A percentile compares a stretch with the other conserved stretches of the same genome.
These are phyloP conservation scores for Cutaneotrichosporon cavernicola DNA, from an alignment of 1,284 basidiomycete species.

Conservation along the genomic window DNA sequence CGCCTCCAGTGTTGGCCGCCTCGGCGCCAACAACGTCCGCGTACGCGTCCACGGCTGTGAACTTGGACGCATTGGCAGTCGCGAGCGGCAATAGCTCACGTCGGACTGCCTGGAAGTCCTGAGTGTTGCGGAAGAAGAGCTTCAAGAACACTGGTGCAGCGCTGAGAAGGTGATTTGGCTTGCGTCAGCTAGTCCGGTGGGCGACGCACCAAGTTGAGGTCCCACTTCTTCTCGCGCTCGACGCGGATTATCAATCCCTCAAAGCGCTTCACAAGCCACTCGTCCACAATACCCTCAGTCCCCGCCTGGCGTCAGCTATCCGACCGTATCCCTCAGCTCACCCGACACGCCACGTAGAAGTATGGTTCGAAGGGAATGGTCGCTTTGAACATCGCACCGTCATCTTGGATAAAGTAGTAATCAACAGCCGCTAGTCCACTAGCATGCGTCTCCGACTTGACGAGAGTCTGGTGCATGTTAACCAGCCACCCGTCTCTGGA, in stretches of 20 bases:
- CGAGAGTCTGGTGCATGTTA: constrained; percentile 96
- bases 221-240: constrained; percentile 82
- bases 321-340: constrained; percentile 48
- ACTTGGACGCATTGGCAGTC: constrained; percentile 84
- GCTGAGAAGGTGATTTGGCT: constrained; percentile 93
- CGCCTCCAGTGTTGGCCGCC: constrained; percentile 52
- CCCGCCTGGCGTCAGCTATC: constrained; percentile 61
- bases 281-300: constrained; percentile 86
- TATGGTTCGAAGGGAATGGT: constrained; percentile 93
- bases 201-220: constrained; percentile 68
- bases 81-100: constrained; percentile 88
- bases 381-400: constrained; percentile 93
- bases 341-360: constrained; percentile 88
- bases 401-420: constrained; percentile 97
- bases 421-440: constrained; percentile 87
- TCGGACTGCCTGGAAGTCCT: constrained; percentile 83
- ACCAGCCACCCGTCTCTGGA: constrained; percentile 87
- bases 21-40: constrained; percentile 92
- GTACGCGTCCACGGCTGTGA: constrained; percentile 94
- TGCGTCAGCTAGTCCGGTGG: not conserved
- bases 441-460: constrained; percentile 78
- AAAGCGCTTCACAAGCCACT: constrained; percentile 92
- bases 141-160: constrained; percentile 84
- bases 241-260: constrained; percentile 81
- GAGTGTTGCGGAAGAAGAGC: constrained; percentile 87